Evolutionary conservation across 2,329 filamentous ascomycete genomes (phyloP).

Genomic region (Escovopsis sp.): DNA sequence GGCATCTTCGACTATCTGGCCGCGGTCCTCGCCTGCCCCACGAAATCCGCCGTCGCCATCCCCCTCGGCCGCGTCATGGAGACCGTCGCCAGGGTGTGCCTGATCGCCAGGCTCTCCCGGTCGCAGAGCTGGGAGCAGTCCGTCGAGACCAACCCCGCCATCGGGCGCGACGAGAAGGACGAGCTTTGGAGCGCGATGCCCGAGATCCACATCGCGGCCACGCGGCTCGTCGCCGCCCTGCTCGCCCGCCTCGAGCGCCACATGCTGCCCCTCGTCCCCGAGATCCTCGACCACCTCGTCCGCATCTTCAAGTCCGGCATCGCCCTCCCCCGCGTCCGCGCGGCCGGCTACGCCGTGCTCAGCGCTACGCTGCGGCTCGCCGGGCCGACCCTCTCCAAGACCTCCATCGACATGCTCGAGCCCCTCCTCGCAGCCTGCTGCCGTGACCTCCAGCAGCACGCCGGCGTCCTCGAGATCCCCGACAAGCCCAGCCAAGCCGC

Average conservation of each 20-base stretch:
- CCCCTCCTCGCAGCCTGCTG: constrained; percentile 55
- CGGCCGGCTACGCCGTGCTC: constrained; percentile 44
- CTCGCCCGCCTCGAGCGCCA: constrained; percentile 42
- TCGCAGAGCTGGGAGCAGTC: constrained; percentile 32
- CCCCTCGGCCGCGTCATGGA: constrained; percentile 56
- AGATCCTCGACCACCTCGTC: constrained; percentile 54
- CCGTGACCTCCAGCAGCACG: constrained; percentile 50
- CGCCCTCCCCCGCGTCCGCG: constrained; percentile 39
- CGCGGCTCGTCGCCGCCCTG: constrained; percentile 46
- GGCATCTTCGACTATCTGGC: constrained; percentile 52
- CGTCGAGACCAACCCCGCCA: constrained; percentile 54
- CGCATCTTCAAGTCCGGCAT: constrained; percentile 53
- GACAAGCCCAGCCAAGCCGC: constrained; percentile 19
- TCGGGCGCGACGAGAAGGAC: constrained; percentile 69
- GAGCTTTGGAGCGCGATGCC: constrained; percentile 62
- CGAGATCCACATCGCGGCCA: constrained; percentile 55
- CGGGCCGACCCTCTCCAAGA: constrained; percentile 53
- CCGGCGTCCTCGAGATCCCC: constrained; percentile 29
- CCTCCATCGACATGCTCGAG: constrained; percentile 47
- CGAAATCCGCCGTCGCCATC: constrained; percentile 49
- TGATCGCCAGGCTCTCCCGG: constrained; percentile 41
- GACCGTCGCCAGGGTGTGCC: constrained; percentile 53
- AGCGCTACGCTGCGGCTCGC: constrained; percentile 42
- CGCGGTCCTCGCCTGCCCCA: constrained; percentile 47
- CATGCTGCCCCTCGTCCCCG: constrained; percentile 44